Evolutionary conservation across 1,284 basidiomycete species (phyloP).

Genomic region (Chiua sp.): DNA sequence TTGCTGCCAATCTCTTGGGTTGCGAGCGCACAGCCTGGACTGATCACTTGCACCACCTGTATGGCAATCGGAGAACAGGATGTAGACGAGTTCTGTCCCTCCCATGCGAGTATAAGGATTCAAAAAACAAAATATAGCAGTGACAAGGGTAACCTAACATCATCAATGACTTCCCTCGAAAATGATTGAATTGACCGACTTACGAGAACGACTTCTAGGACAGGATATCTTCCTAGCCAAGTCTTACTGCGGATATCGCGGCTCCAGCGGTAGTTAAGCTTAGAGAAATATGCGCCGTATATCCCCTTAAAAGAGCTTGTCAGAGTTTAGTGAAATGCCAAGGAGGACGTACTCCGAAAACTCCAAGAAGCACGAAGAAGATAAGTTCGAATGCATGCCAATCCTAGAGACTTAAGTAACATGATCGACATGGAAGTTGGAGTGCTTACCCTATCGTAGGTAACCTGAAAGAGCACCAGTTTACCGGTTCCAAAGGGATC

Average conservation of each 20-base stretch:
- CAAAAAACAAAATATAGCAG: constrained; percentile 81
- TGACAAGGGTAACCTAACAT: constrained; percentile 75
- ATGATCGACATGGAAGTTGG: neutral
- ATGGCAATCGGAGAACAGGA: constrained; percentile 88
- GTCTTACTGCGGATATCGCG: constrained; percentile 81
- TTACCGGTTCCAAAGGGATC: constrained; percentile 93
- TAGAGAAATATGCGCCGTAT: constrained; percentile 95
- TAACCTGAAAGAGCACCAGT: constrained; percentile 88
- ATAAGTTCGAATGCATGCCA: constrained; percentile 89
- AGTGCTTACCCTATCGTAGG: constrained; percentile 74
- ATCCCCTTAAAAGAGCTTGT: constrained; percentile 63
- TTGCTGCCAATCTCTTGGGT: constrained; percentile 61
- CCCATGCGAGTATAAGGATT: constrained; percentile 95
- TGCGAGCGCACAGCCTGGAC: constrained; percentile 73
- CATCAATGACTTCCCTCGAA: constrained; percentile 13
- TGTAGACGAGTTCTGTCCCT: constrained; percentile 93
- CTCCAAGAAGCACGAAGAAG: constrained; percentile 85
- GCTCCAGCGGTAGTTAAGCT: constrained; percentile 91
- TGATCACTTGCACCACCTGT: constrained; percentile 59
- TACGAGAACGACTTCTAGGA: constrained; percentile 87
- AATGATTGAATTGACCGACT: constrained; percentile 29
- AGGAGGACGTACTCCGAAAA: constrained; percentile 69
- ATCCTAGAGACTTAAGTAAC: constrained; percentile 54
- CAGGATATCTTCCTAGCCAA: constrained; percentile 81
- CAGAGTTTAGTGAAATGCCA: constrained; percentile 1